These are phyloP conservation scores for Colletotrichum sansevieriae DNA, from an alignment of 2,329 filamentous ascomycete species.

Conservation along the genomic window DNA sequence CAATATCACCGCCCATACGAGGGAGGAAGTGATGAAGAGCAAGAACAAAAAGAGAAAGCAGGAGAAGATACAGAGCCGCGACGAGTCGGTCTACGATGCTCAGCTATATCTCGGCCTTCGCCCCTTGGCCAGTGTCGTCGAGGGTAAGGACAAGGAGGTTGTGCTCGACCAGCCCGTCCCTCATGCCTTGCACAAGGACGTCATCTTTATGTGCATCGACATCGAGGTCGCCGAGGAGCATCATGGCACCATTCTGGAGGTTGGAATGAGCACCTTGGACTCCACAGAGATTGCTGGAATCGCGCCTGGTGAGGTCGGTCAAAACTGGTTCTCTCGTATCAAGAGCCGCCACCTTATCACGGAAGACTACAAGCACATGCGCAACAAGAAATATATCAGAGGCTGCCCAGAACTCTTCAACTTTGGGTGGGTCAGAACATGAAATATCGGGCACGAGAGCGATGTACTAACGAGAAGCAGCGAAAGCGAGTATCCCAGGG, in stretches of 20 bases:
- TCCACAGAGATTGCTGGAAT: constrained; percentile 67
- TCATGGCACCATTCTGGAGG: constrained; percentile 79
- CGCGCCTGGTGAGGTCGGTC: constrained; percentile 71
- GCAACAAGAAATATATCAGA: constrained; percentile 76
- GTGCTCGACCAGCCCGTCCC: constrained; percentile 19
- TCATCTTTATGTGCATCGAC: constrained; percentile 83
- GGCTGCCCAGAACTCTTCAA: constrained; percentile 82
- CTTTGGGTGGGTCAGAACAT: constrained; percentile 72
- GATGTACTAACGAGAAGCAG: constrained; percentile 46
- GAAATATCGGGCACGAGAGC: neutral
- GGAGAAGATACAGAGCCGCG: constrained; percentile 26
- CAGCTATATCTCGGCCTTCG: constrained; percentile 41
- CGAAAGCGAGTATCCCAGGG: constrained; percentile 56
- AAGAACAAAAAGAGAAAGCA: constrained; percentile 36
- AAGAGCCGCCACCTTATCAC: constrained; percentile 82
- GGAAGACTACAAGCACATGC: constrained; percentile 73
- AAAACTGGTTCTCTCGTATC: constrained; percentile 77
- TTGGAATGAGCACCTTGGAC: constrained; percentile 87
- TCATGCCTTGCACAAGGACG: constrained; percentile 17
- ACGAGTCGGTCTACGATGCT: constrained; percentile 29
- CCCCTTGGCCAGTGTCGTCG: constrained; percentile 4
- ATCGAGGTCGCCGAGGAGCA: constrained; percentile 83
- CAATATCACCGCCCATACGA: constrained; percentile 36
- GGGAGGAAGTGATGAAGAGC: constrained; percentile 45
- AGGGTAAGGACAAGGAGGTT: constrained; percentile 24